A percentile compares a stretch with the other conserved stretches of the same genome.
These are phyloP conservation scores for Rostrohypoxylon terebratum DNA, from an alignment of 495 filamentous ascomycete genomes.

Conservation along the genomic window DNA sequence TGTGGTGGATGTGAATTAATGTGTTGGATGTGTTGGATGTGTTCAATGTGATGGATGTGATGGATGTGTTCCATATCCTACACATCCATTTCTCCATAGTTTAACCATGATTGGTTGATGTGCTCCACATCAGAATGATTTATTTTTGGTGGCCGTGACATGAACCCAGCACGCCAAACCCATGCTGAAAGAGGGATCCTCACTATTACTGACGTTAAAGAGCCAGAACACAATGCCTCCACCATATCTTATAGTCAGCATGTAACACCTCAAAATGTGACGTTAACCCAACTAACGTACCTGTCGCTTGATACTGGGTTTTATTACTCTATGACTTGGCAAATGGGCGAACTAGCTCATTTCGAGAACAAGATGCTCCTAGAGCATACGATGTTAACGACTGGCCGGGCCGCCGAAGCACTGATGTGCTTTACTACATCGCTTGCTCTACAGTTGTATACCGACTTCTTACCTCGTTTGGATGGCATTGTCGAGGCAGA, in stretches of 20 bases:
- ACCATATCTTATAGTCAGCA: background rate
- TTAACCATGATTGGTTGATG: no score
- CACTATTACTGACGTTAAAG: background rate
- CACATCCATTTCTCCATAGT: no score
- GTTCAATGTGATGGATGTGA: no score
- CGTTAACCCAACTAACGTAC: background rate
- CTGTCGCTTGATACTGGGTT: background rate
- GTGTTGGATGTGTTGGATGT: no score
- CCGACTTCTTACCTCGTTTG: background rate
- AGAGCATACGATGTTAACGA: background rate
- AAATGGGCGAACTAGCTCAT: background rate
- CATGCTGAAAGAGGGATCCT: background rate
- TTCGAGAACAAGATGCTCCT: background rate
- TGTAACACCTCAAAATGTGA: background rate
- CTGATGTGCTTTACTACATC: background rate
- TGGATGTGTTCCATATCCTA: no score
- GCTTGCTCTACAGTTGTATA: background rate
- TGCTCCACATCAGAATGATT: no score
- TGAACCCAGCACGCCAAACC: background rate
- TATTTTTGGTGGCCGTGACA: background rate
- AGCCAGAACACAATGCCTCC: background rate
- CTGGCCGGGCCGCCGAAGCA: background rate
- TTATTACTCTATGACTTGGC: background rate
- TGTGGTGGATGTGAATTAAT: background rate
- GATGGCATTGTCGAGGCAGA: background rate